These are phyloP conservation scores for Xylariaceae sp. DNA, from an alignment of 2,329 filamentous ascomycete species.

Conservation along the genomic window DNA sequence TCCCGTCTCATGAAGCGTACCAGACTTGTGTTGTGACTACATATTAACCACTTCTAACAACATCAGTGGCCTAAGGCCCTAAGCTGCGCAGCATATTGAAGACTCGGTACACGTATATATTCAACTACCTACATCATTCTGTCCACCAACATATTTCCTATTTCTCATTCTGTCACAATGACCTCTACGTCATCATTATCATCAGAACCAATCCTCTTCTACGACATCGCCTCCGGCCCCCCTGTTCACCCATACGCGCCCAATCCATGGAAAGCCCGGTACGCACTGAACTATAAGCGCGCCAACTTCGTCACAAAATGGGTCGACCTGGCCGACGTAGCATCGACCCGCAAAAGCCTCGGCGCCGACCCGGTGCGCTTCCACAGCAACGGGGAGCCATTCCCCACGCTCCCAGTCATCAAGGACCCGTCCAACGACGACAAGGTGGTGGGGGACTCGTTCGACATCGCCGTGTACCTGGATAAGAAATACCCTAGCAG, in stretches of 20 bases:
- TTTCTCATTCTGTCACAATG: too few relatives aligned
- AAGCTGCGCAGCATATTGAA: too few relatives aligned
- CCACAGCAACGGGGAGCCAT: slow-evolving; percentile 59
- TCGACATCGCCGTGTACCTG: slow-evolving; percentile 66
- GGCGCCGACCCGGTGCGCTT: slow-evolving; percentile 54
- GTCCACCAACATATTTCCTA: too few relatives aligned
- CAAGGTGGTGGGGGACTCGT: slow-evolving; percentile 59
- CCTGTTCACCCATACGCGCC: slow-evolving; percentile 35
- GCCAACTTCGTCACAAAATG: slow-evolving; percentile 45
- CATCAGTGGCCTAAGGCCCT: too few relatives aligned
- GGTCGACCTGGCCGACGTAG: slow-evolving; percentile 56
- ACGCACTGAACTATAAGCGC: slow-evolving; percentile 47
- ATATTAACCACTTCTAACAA: too few relatives aligned
- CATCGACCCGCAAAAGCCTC: slow-evolving; percentile 49
- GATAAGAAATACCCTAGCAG: slow-evolving; percentile 53
- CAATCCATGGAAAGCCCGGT: slow-evolving; percentile 39
- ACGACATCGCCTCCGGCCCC: slow-evolving; percentile 45
- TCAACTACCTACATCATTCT: not conserved
- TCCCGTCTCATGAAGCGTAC: too few relatives aligned
- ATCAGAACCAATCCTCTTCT: slow-evolving; percentile 41
- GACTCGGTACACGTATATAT: too few relatives aligned
- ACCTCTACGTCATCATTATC: too few relatives aligned
- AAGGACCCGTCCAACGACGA: slow-evolving; percentile 45
- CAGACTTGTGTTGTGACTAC: too few relatives aligned
- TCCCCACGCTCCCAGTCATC: slow-evolving; percentile 62